These are phyloP conservation scores for Chionographis japonica DNA, from an alignment of 106 monocot genomes.

Conservation along the genomic window DNA sequence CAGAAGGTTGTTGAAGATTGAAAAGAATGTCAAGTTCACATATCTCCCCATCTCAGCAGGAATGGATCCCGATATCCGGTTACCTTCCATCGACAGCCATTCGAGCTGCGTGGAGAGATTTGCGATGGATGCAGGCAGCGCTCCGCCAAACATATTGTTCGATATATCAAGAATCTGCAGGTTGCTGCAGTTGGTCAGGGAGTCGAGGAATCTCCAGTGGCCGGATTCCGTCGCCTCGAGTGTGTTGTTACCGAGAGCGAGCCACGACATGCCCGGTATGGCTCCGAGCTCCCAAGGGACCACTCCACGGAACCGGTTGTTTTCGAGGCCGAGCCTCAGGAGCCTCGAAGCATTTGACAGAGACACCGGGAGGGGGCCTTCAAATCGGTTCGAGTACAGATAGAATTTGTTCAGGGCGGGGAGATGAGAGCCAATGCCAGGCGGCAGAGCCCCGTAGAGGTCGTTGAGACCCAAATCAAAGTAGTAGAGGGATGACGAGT, in stretches of 20 bases:
- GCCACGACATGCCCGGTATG: constrained; percentile 1
- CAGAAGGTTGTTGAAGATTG: constrained; percentile 3
- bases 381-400: constrained; percentile 3
- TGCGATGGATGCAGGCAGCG: constrained; percentile 2
- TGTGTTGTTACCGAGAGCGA: constrained; percentile 9
- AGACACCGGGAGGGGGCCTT: constrained; percentile 17
- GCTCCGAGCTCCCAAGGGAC: constrained; percentile 20
- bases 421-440: constrained; percentile 2
- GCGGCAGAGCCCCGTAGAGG: constrained; percentile 16
- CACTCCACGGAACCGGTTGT: constrained; percentile 17
- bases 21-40: constrained; percentile 4
- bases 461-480: constrained; percentile 5
- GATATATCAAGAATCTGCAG: constrained; percentile 4
- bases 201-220: constrained; percentile 28
- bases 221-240: constrained; percentile 11
- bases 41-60: constrained; percentile 8
- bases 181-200: constrained; percentile 6
- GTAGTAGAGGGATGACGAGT: constrained; percentile 9
- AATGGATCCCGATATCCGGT: constrained; percentile 9
- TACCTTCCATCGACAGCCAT: constrained; percentile 9
- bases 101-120: constrained; percentile 8
- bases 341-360: constrained; percentile 19
- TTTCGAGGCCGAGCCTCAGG: constrained; percentile 1
- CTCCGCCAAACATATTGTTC: not conserved
- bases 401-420: constrained; percentile 5